Percentiles rank a stretch among this genome's conserved stretches.
Conservation (phyloP, 805 yeast species). For the Saccharomycopsis sp. region DNA sequence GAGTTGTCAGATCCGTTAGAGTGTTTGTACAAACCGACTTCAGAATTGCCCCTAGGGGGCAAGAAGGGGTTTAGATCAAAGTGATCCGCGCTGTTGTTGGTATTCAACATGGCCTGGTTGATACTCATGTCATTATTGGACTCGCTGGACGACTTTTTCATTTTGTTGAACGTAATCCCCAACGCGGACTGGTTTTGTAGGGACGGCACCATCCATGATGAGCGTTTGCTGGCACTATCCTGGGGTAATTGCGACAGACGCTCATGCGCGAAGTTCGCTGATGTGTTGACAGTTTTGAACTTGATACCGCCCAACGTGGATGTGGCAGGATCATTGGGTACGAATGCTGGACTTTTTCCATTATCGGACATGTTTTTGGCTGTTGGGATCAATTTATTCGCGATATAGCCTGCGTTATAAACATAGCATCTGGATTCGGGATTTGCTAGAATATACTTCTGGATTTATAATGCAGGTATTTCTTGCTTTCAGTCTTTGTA, state of each 20-base stretch:
- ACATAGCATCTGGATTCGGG: too few relatives aligned
- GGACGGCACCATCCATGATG: background rate
- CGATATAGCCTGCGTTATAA: too few relatives aligned
- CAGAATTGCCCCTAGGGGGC: background rate
- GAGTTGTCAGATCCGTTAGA: conserved; percentile 13
- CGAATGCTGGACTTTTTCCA: background rate
- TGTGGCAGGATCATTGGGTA: background rate
- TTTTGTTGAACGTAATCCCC: background rate
- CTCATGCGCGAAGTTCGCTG: background rate
- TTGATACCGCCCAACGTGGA: background rate
- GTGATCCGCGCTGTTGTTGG: background rate
- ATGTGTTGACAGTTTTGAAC: background rate
- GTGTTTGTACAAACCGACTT: conserved; percentile 9
- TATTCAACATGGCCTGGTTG: background rate
- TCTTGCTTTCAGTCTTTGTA: too few relatives aligned
- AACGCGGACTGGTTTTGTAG: background rate
- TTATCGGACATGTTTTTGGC: background rate
- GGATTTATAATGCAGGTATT: too few relatives aligned
- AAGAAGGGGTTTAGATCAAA: background rate
- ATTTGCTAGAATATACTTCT: too few relatives aligned
- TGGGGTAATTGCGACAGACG: background rate
- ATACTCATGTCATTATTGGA: background rate
- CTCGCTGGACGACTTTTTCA: background rate
- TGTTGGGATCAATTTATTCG: too few relatives aligned
- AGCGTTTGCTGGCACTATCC: background rate